Percentiles rank a stretch among this genome's conserved stretches.
Conservation (phyloP, 305 asterid species). For the Withania somnifera region DNA sequence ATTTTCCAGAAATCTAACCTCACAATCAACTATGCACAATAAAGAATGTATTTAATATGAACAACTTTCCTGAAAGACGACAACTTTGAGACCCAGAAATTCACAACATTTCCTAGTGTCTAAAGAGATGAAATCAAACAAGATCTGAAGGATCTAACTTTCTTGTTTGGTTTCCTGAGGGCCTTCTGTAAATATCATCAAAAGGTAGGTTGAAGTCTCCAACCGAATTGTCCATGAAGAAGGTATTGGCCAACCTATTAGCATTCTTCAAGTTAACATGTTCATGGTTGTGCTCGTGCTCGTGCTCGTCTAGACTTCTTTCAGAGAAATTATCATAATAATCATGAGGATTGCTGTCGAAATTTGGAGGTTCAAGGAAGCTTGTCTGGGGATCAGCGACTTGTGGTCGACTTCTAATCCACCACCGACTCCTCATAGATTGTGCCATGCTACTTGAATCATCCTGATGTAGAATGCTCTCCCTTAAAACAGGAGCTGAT, state of each 20-base stretch:
- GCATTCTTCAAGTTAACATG: conserved; percentile 31
- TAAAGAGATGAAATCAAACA: conserved; percentile 23
- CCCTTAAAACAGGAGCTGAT: conserved; percentile 60
- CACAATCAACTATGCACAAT: conserved; percentile 1
- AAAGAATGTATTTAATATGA: conserved; percentile 2
- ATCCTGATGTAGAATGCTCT: conserved; percentile 47
- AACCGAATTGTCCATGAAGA: conserved; percentile 56
- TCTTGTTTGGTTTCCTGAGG: conserved; percentile 14
- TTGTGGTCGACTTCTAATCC: conserved; percentile 39
- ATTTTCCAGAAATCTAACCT: conserved; percentile 2
- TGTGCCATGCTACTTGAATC: conserved; percentile 18
- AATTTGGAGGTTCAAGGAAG: conserved; percentile 73
- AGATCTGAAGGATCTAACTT: conserved; percentile 29
- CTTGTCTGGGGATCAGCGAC: conserved; percentile 42
- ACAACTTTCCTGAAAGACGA: not conserved
- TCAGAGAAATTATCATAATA: conserved; percentile 31
- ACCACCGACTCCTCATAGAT: conserved; percentile 49
- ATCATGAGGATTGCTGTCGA: conserved; percentile 12
- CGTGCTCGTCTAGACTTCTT: conserved; percentile 39
- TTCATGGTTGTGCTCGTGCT: conserved; percentile 24
- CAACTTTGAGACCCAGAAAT: not conserved
- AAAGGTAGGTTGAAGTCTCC: conserved; percentile 66
- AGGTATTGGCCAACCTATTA: conserved; percentile 44
- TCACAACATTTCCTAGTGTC: conserved; percentile 2
- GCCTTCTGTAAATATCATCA: conserved; percentile 47